These are phyloP conservation scores for Limnanthes douglasii DNA, from an alignment of 345 rosid species.

Conservation along the genomic window DNA sequence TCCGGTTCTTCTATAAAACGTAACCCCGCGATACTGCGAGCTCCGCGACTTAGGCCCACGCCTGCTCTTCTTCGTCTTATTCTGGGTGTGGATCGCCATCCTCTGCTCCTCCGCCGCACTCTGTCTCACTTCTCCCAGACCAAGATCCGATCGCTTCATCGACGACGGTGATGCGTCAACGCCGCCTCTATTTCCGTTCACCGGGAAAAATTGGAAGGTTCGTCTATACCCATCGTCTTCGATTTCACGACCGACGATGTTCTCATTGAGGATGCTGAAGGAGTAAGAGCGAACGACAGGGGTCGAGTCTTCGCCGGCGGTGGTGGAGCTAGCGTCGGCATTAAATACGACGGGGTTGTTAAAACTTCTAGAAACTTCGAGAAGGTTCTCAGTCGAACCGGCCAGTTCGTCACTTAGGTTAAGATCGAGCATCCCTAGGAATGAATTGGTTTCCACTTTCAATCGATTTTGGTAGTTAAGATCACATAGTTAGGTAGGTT, in stretches of 20 bases:
- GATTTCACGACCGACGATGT: background rate
- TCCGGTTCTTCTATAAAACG: slow-evolving; percentile 64
- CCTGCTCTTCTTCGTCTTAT: slow-evolving; percentile 37
- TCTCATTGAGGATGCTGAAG: slow-evolving; percentile 18
- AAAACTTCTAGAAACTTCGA: slow-evolving; percentile 25
- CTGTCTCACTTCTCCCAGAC: slow-evolving; percentile 13
- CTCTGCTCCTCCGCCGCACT: slow-evolving; percentile 9
- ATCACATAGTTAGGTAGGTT: no score
- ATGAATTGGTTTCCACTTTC: no score
- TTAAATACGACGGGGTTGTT: slow-evolving; percentile 21
- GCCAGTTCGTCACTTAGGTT: slow-evolving; percentile 16
- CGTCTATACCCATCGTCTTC: background rate
- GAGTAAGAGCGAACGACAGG: slow-evolving; percentile 8
- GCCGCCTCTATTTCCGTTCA: slow-evolving; percentile 1
- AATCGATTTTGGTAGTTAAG: no score
- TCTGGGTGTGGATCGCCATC: slow-evolving; percentile 11
- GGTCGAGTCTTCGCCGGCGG: slow-evolving; percentile 17
- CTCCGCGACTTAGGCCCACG: slow-evolving; percentile 70
- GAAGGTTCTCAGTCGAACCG: slow-evolving; percentile 4
- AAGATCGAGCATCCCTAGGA: slow-evolving; percentile 51
- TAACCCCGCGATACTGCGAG: slow-evolving; percentile 77
- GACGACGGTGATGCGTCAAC: slow-evolving; percentile 2
- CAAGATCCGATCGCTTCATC: slow-evolving; percentile 16
- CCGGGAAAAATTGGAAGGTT: slow-evolving; percentile 36
- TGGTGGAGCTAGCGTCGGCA: slow-evolving; percentile 10